Evolutionary conservation across 805 yeast species (phyloP), one percentile per base, ranked within the genome.

Genomic region (Starmerella davenportii): DNA sequence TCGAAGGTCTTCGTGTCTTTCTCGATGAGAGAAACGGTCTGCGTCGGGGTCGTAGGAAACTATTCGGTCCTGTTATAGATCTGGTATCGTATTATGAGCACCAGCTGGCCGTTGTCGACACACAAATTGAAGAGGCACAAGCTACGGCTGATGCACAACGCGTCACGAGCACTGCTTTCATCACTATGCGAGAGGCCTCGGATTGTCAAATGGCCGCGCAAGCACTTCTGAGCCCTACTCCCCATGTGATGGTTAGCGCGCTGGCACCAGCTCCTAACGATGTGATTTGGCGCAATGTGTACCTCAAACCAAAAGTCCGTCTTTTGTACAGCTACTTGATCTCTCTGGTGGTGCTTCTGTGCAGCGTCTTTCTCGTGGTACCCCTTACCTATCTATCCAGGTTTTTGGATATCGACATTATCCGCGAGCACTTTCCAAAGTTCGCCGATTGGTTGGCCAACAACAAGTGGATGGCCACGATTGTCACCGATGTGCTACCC

Each of bases 191-290:
- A 46, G 70, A 90, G 1, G 95, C 84, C 3, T 93, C 95, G 0
- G 76, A 84, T 47, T 95, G 96, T 2, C 98, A 87, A 56, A 77
- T 84, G 80, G 76, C 90, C 21, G 95, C 95, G 0, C 98, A 90
- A 56, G 90, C 95, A 0, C 85, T 87, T 0, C 57, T 90, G 41
- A 95, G 85, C 53, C 95, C 95, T 0, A 69, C 79, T 41, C 82
- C 90, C 5, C 76, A 79, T 53, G 79, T 74, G 41, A 62, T 90
- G 38, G 79, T 85, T 27, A 79, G 94, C 3, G 64, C 70, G 30
- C 61, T 84, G 40, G 96, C 96, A 0, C 96, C 96, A 0, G 93
- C 96, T 1, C 96, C 96, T 3, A 87, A 79, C 51, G 98, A 87
- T 55, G 78, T 87, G 19, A 74, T 81, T 30, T 87, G 98, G 98